A percentile compares a stretch with the other conserved stretches of the same genome.
These are phyloP conservation scores for Phytophthora palmivora DNA, from an alignment of 352 stramenopile genomes.

Conservation along the genomic window DNA sequence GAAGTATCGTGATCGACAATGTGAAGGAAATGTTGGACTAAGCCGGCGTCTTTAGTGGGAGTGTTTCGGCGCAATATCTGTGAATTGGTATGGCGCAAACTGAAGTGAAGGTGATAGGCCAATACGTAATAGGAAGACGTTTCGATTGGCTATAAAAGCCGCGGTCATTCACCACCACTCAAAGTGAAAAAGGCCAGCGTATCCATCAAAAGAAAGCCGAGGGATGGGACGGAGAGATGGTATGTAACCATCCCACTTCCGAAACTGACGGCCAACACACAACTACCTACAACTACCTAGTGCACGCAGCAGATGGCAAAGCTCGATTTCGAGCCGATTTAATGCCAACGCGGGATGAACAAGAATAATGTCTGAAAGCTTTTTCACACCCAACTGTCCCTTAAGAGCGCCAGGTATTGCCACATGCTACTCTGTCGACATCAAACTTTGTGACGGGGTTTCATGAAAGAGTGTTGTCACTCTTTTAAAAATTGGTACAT, in stretches of 20 bases:
- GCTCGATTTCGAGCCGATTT: no score
- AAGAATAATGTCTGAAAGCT: no score
- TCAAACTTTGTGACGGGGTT: no score
- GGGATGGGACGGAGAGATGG: neutral
- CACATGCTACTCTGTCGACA: no score
- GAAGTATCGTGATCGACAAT: neutral
- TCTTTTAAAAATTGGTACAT: no score
- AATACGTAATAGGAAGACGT: neutral
- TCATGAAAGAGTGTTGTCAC: no score
- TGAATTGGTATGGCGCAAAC: neutral
- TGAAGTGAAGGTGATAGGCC: neutral
- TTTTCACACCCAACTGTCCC: no score
- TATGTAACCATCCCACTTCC: neutral
- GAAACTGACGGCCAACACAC: neutral
- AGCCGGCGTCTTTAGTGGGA: constrained; percentile 5
- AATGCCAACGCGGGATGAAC: no score
- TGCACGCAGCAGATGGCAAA: no score
- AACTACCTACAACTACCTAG: neutral
- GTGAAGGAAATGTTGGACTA: neutral
- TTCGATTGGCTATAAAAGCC: neutral
- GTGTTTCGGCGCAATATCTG: neutral
- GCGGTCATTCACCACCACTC: no score
- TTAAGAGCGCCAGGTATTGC: no score
- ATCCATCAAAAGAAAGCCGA: neutral
- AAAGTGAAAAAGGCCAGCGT: neutral